Evolutionary conservation across 495 filamentous ascomycete genomes (phyloP), one percentile per base, ranked within the genome.

Genomic region (Hypoxylon intermedium): DNA sequence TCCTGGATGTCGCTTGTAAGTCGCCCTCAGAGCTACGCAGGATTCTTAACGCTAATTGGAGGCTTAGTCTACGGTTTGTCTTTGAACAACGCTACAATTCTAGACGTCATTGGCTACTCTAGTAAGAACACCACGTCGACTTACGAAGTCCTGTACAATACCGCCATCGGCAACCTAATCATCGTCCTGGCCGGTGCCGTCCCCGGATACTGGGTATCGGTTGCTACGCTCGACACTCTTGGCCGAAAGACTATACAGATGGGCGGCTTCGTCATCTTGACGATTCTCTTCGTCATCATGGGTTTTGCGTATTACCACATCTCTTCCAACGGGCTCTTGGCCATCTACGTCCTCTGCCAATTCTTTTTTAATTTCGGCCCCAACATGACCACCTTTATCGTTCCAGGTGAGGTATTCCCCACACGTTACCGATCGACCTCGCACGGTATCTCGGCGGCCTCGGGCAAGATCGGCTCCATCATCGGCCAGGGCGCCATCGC

Each of bases 291-390:
- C 74, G 72, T 85, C 53, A 72, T 90, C 48, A 90, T 90, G 55
- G 91, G 89, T 0, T 89, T 88, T 49, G 87, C 83, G 3, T 94
- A 87, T 73, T 73, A 87, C 63, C 67, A 81, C 33, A 75, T 75
- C 47, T 37, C 79, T 58, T 43, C 81, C 58, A 37, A 81, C 86
- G 20, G 77, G 87, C 76, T 89, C 6, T 90, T 94, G 59, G 83
- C 92, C 15, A 74, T 94, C 16, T 86, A 85, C 38, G 67, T 70
- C 4, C 52, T 70, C 2, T 57, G 60, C 7, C 87, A 93, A 55
- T 91, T 94, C 76, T 89, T 91, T 78, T 93, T 93, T 82, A 93
- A 93, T 76, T 92, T 83, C 67, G 88, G 90, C 1, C 92, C 92
- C 38, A 97, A 96, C 73, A 84, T 88, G 21, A 93, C 91, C 2